Evolutionary conservation across 176 grass and related monocot species (phyloP).

Genomic region (Bolboschoenus planiculmis): DNA sequence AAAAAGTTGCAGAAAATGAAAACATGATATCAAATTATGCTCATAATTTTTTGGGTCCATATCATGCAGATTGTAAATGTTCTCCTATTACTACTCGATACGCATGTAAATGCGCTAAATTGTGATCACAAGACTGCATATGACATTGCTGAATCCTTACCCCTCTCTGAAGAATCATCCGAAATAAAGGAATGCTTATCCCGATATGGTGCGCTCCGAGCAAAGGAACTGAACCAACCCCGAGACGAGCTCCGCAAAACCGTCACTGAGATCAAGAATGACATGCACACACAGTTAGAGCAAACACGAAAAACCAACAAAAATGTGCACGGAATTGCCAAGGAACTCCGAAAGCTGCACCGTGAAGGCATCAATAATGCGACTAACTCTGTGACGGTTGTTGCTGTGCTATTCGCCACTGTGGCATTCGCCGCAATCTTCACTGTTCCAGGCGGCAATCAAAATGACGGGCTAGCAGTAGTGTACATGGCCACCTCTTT

Average conservation of each 20-base stretch:
- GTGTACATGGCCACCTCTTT: conserved; percentile 50
- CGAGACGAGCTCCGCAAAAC: conserved; percentile 87
- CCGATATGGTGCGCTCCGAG: conserved; percentile 65
- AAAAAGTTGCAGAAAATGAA: not conserved
- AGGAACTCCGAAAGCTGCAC: conserved; percentile 87
- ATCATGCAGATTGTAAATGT: conserved; percentile 73
- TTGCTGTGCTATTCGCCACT: conserved; percentile 83
- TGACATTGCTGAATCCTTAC: conserved; percentile 86
- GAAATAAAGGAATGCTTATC: conserved; percentile 82
- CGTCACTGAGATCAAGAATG: conserved; percentile 92
- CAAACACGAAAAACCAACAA: conserved; percentile 92
- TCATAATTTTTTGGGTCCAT: not conserved
- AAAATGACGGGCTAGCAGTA: conserved; percentile 45
- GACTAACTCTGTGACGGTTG: conserved; percentile 92
- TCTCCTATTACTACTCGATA: conserved; percentile 77
- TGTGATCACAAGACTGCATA: conserved; percentile 85
- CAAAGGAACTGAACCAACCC: conserved; percentile 91
- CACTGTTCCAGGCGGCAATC: conserved; percentile 82
- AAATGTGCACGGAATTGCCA: conserved; percentile 93
- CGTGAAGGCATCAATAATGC: conserved; percentile 94
- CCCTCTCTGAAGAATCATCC: conserved; percentile 76
- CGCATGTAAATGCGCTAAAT: conserved; percentile 90
- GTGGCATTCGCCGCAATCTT: conserved; percentile 97
- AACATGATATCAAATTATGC: not conserved
- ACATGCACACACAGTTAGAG: conserved; percentile 91